These are phyloP conservation scores for Talaromyces sp. DNA, from an alignment of 2,329 filamentous ascomycete species.

Conservation along the genomic window DNA sequence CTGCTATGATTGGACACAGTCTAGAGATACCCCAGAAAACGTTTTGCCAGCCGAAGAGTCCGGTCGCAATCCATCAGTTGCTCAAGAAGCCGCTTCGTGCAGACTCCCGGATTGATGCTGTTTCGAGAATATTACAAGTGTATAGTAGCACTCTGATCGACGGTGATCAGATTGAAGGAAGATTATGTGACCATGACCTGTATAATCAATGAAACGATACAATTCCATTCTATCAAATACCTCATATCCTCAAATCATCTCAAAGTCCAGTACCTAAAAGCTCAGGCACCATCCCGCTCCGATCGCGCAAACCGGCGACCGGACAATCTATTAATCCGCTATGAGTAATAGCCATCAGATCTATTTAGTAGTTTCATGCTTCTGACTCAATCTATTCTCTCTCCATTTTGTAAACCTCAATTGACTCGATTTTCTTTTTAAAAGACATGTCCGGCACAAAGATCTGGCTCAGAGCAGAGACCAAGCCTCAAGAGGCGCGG, in stretches of 20 bases:
- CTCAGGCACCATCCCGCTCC: slow-evolving; percentile 8
- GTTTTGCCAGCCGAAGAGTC: not conserved
- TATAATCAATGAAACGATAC: not conserved
- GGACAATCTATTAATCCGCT: slow-evolving; percentile 16
- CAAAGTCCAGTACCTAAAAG: not conserved
- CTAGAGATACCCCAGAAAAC: not conserved
- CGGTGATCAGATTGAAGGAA: not conserved
- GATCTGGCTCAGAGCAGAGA: slow-evolving; percentile 58
- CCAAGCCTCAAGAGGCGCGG: slow-evolving; percentile 57
- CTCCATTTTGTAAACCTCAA: not conserved
- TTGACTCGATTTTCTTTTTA: slow-evolving; percentile 11
- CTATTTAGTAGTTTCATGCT: not conserved
- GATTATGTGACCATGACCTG: not conserved
- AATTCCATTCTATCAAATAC: not conserved
- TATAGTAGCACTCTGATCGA: not conserved
- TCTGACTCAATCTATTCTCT: not conserved
- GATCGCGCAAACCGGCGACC: slow-evolving; percentile 12
- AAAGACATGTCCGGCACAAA: slow-evolving; percentile 36
- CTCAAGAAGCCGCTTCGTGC: not conserved
- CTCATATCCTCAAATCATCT: not conserved
- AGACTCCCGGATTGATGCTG: not conserved
- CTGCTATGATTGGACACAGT: not conserved
- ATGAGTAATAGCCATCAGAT: slow-evolving; percentile 16
- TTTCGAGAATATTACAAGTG: not conserved
- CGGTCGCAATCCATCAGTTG: not conserved